These are phyloP conservation scores for Trichoderma gamsii DNA, from an alignment of 495 filamentous ascomycete genomes.

Conservation along the genomic window DNA sequence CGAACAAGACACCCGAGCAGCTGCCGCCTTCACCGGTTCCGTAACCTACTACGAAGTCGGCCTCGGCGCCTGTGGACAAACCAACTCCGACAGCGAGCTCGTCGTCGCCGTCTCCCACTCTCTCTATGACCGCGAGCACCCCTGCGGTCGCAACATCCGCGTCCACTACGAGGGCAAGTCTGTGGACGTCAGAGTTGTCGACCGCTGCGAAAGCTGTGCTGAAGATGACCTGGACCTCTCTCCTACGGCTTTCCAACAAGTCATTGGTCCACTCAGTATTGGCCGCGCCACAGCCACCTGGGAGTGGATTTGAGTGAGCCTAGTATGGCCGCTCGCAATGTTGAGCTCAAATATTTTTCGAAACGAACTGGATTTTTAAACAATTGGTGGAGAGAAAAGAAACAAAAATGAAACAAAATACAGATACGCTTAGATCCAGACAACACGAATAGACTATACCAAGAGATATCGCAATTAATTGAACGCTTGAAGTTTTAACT, in stretches of 20 bases:
- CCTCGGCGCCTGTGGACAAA: conserved; percentile 65
- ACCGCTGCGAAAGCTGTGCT: conserved; percentile 64
- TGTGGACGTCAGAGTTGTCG: conserved; percentile 65
- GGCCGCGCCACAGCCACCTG: conserved; percentile 4
- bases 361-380: not conserved
- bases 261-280: conserved; percentile 5
- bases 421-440: too few species aligned
- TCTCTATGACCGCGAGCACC: conserved; percentile 63
- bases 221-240: conserved; percentile 64
- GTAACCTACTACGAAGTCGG: conserved; percentile 65
- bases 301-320: not conserved
- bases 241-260: conserved; percentile 48
- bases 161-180: conserved; percentile 34
- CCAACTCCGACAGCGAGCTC: conserved; percentile 42
- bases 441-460: too few species aligned
- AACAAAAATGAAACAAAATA: too few species aligned
- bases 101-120: conserved; percentile 63
- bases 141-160: conserved; percentile 62
- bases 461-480: too few species aligned
- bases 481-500: too few species aligned
- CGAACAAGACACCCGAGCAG: not conserved
- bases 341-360: not conserved
- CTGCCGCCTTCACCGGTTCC: conserved; percentile 52
- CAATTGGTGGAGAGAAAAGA: too few species aligned
- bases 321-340: not conserved